Base-by-base conservation (phyloP, 2,329 filamentous ascomycete species). In the Phaeoacremonium minimum region DNA sequence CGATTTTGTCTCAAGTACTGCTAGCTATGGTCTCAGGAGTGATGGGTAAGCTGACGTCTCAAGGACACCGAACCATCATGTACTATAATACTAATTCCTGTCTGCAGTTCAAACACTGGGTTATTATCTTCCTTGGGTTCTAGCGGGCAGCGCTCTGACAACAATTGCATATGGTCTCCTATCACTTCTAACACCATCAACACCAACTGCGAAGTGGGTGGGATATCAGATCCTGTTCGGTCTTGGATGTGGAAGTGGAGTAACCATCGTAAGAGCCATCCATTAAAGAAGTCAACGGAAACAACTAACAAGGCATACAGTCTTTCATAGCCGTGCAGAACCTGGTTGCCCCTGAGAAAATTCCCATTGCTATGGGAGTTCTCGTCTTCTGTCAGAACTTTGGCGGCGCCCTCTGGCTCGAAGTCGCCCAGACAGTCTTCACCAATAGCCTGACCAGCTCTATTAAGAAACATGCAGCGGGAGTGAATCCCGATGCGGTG, bases 1-100 rank as follows among this genome's bases (percentile, higher is more conserved):
- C 41, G 19, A 53, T 56, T 18, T n/a, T 52, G 4, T 6, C 18
- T 7, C 37, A 35, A 15, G 4, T 35, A 4, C 9, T 32, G 8
- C 12, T 28, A 8, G 29, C 32, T 8, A 32, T n/a, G 3, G 9
- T n/a, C 6, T 14, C 18, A 12, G 35, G 35, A 5, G 32, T 12
- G 15, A 20, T 20, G 12, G 20, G 32, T 34, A 34, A 22, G 32
- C n/a, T n/a, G n/a, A 9, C 22, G n/a, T n/a, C n/a, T n/a, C n/a
- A n/a, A n/a, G n/a, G n/a, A n/a, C n/a, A n/a, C n/a, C n/a, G n/a
- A n/a, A n/a, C n/a, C n/a, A n/a, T n/a, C n/a, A 26, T 26, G 22
- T n/a, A 3, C n/a, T n/a, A n/a, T n/a, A n/a, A n/a, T 13, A 15
- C 14, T 11, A 20, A 32, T 12, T 16, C 31, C 15, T 18, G 14